Conservation (phyloP, 495 filamentous ascomycete genomes). For the Massariosphaeria phaeospora region DNA sequence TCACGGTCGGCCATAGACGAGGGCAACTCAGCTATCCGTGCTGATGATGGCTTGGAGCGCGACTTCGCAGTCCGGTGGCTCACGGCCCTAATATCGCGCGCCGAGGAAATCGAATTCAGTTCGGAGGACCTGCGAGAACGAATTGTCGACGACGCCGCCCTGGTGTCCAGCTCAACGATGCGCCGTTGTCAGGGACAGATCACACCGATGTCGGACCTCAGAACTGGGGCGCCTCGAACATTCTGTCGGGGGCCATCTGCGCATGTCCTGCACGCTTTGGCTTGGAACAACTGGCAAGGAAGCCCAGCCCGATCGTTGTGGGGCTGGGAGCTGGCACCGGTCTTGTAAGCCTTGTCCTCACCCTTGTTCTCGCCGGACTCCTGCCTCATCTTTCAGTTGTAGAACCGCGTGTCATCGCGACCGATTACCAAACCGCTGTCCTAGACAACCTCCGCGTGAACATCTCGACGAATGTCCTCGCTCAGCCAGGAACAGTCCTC, state of each 20-base stretch:
- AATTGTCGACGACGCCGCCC: slow-evolving; percentile 17
- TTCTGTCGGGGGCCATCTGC: slow-evolving; percentile 15
- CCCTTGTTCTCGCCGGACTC: slow-evolving; percentile 9
- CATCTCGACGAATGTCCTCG: slow-evolving; percentile 12
- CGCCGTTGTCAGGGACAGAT: slow-evolving; percentile 25
- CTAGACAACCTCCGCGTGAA: slow-evolving; percentile 15
- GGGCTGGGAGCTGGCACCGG: slow-evolving; percentile 26
- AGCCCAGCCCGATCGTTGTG: neutral
- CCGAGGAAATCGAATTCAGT: slow-evolving; percentile 2
- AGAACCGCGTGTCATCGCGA: slow-evolving; percentile 4
- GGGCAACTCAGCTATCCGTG: neutral
- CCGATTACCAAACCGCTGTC: slow-evolving; percentile 24
- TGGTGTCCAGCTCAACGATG: slow-evolving; percentile 17
- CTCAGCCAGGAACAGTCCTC: neutral
- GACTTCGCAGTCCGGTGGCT: slow-evolving; percentile 18
- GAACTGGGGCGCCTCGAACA: slow-evolving; percentile 26
- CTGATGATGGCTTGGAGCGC: slow-evolving; percentile 19
- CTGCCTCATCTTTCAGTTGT: neutral
- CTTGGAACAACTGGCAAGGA: neutral
- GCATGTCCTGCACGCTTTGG: slow-evolving; percentile 1
- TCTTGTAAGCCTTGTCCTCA: slow-evolving; percentile 16
- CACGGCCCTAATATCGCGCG: slow-evolving; percentile 12
- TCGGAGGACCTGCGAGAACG: slow-evolving; percentile 5
- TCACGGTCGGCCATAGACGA: neutral
- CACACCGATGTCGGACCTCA: slow-evolving; percentile 27